Percentiles rank a stretch among this genome's conserved stretches.
Conservation (phyloP, 1,139 yeast species). For the Tardiomyces depauwii region DNA sequence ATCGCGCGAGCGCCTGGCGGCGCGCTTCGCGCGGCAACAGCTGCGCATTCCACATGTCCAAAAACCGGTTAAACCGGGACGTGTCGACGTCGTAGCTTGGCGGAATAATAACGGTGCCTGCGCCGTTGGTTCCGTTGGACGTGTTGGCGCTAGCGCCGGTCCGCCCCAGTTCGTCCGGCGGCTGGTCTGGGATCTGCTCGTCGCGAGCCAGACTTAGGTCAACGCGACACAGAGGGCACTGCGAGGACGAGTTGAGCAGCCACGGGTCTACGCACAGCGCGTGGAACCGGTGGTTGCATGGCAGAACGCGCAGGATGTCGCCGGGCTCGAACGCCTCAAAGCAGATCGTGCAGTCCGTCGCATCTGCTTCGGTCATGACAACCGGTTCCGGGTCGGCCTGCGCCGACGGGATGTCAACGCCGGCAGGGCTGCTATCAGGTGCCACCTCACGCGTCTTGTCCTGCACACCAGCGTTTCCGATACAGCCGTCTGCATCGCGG, state of each 20-base stretch:
- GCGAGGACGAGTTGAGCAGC: slow-evolving; percentile 62
- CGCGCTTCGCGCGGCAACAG: slow-evolving; percentile 23
- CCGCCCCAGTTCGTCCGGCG: background rate
- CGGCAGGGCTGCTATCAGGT: background rate
- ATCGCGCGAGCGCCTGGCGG: slow-evolving; percentile 20
- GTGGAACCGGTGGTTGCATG: slow-evolving; percentile 77
- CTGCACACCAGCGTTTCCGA: too few relatives aligned
- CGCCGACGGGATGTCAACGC: background rate
- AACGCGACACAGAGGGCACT: slow-evolving; percentile 76
- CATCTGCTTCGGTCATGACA: slow-evolving; percentile 1
- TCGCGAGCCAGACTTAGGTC: slow-evolving; percentile 26
- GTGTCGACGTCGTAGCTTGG: slow-evolving; percentile 19
- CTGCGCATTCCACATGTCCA: slow-evolving; percentile 27
- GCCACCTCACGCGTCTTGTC: too few relatives aligned
- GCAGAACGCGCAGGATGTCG: slow-evolving; percentile 47
- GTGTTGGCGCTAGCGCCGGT: background rate
- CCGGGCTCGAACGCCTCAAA: slow-evolving; percentile 46
- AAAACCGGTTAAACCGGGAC: slow-evolving; percentile 19
- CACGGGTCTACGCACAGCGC: slow-evolving; percentile 75
- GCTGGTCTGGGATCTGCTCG: background rate
- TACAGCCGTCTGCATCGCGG: too few relatives aligned
- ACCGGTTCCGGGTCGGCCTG: background rate
- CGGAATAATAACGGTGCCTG: slow-evolving; percentile 11
- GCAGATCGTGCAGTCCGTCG: slow-evolving; percentile 60
- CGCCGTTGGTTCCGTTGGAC: background rate